Evolutionary conservation across 306 rosid genomes (phyloP), one percentile per base, ranked within the genome.

Genomic region (Prunus salicina): DNA sequence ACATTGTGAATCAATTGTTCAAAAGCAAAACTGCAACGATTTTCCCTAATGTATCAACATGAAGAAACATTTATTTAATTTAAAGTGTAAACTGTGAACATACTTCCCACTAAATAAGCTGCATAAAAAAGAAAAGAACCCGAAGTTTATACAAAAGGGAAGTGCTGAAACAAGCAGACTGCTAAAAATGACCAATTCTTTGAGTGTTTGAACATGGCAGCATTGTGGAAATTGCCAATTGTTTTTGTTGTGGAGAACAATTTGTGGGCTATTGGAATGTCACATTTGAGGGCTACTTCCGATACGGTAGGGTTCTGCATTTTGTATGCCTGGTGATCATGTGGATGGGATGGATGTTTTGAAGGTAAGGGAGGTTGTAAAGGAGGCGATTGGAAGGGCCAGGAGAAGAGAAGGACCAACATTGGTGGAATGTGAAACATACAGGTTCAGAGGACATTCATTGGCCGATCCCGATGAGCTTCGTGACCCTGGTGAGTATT

Each of bases 241-340:
- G 83, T 96, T 57, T 96, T 96, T 82, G 98, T 96, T 68, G 98
- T 96, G 83, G 99, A 96, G 85, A 96, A 96, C 76, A 96, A 96
- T 77, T 80, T 92, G 87, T 96, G 99, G 98, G 99, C 98, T 50
- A 96, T 96, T 82, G 99, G 99, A 96, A 96, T 96, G 99, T 92
- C 98, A 0, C 99, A 92, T 84, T 45, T 92, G 71, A 91, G 98
- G 71, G 91, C 99, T 46, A 91, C 99, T 78, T 96, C 98, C 10
- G 98, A 92, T 86, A 98, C 99, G 12, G 85, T 92, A 96, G 78
- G 99, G 99, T 41, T 97, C 96, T 12, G 98, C 99, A 18, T 96
- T 96, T 66, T 98, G 99, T 66, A 92, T 96, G 97, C 98, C 99
- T 0, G 98, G 98, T 24, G 78, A 90, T 71, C 98, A 96, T 83